Conservation (phyloP, 768 basidiomycete genomes). For the Rhizopogon sp. region DNA sequence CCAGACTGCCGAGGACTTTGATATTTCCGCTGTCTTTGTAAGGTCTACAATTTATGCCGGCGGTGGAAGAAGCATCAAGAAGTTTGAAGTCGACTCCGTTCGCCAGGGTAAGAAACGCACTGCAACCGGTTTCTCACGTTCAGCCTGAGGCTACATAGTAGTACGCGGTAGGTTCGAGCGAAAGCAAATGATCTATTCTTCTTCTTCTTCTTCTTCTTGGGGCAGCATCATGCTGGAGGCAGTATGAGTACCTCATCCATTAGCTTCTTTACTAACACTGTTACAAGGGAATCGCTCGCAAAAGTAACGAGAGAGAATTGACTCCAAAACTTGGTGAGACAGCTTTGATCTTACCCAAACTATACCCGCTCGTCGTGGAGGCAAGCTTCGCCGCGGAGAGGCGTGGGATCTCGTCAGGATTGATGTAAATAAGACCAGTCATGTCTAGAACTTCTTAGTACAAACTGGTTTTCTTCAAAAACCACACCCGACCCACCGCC, state of each 20-base stretch:
- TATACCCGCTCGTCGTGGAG: constrained; percentile 89
- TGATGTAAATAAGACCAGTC: constrained; percentile 87
- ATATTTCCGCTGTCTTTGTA: constrained; percentile 83
- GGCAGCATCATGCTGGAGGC: constrained; percentile 39
- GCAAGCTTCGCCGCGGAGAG: constrained; percentile 82
- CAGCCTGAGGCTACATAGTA: background rate
- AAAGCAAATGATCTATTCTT: constrained; percentile 44
- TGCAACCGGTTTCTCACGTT: background rate
- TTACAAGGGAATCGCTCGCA: constrained; percentile 44
- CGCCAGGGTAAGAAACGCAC: constrained; percentile 53
- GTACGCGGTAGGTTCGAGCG: constrained; percentile 45
- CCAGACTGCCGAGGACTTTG: constrained; percentile 81
- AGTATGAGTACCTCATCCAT: constrained; percentile 49
- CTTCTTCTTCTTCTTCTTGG: constrained; percentile 36
- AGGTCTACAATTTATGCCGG: constrained; percentile 18
- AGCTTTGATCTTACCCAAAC: constrained; percentile 76
- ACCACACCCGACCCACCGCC: constrained; percentile 46
- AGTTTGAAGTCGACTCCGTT: constrained; percentile 71
- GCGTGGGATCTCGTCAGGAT: constrained; percentile 89
- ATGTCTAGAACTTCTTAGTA: constrained; percentile 91
- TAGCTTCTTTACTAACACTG: background rate
- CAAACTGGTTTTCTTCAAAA: constrained; percentile 80
- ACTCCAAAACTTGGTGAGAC: constrained; percentile 47
- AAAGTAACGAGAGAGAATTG: constrained; percentile 55
- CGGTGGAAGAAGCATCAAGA: constrained; percentile 63